These are phyloP conservation scores for Pseudonitzschia pungens DNA, from an alignment of 108 stramenopile species.

Conservation along the genomic window DNA sequence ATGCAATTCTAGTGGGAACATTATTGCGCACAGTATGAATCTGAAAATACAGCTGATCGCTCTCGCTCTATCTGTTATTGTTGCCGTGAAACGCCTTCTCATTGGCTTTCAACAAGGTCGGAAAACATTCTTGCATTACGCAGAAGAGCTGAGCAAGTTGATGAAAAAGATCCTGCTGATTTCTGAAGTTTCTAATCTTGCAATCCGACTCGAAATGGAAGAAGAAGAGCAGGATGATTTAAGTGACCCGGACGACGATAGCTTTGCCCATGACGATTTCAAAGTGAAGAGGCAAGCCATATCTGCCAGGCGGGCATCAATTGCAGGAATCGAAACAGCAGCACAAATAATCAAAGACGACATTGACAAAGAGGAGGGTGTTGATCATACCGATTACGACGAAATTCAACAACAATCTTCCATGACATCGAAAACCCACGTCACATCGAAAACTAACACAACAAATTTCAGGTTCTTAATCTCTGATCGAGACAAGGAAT, in stretches of 20 bases:
- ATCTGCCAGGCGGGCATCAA: background rate
- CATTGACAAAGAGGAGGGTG: slow-evolving; percentile 10
- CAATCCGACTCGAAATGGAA: slow-evolving; percentile 10
- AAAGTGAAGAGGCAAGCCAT: no score
- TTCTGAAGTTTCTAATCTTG: slow-evolving; percentile 42
- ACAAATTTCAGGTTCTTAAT: background rate
- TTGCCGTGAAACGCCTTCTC: slow-evolving; percentile 62
- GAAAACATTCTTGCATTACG: slow-evolving; percentile 46
- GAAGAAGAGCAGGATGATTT: background rate
- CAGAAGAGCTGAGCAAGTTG: slow-evolving; percentile 44
- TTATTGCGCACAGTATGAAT: slow-evolving; percentile 17
- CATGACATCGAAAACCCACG: background rate
- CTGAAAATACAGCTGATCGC: slow-evolving; percentile 41
- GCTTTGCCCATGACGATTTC: background rate
- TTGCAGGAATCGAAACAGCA: slow-evolving; percentile 11
- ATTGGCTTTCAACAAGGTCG: slow-evolving; percentile 54
- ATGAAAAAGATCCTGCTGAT: slow-evolving; percentile 62
- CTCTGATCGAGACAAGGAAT: background rate
- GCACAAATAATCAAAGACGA: background rate
- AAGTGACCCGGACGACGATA: background rate
- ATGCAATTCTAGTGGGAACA: slow-evolving; percentile 39
- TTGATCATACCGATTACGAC: background rate
- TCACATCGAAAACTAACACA: background rate
- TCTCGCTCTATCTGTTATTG: slow-evolving; percentile 42
- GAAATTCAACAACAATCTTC: background rate